Evolutionary conservation across 2,329 filamentous ascomycete species (phyloP).

Genomic region (Fusarium sp.): DNA sequence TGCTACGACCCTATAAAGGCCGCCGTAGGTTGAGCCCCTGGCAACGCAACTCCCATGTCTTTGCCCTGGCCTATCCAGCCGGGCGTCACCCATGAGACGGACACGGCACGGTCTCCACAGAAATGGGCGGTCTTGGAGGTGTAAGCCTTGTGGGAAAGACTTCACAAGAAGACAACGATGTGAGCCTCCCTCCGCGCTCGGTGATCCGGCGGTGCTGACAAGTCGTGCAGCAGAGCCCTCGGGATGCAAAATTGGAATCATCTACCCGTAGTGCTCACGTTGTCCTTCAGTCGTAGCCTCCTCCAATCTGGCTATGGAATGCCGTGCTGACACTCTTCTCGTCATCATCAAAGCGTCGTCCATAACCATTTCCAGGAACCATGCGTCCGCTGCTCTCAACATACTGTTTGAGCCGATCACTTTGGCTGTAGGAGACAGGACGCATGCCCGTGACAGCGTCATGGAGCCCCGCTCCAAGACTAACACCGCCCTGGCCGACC

Average conservation of each 20-base stretch:
- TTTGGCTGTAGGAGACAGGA: constrained; percentile 68
- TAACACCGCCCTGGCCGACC: constrained; percentile 86
- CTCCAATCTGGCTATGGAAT: constrained; percentile 93
- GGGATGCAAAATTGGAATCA: constrained; percentile 48
- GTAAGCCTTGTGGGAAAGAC: constrained; percentile 40
- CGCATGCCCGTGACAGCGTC: constrained; percentile 75
- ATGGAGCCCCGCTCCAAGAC: constrained; percentile 83
- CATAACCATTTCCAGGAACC: constrained; percentile 74
- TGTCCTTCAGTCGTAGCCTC: constrained; percentile 64
- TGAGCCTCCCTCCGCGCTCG: constrained; percentile 34
- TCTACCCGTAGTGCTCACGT: constrained; percentile 44
- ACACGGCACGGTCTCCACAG: constrained; percentile 40
- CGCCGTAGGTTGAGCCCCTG: constrained; percentile 35
- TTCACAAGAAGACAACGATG: constrained; percentile 37
- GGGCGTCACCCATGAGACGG: constrained; percentile 37
- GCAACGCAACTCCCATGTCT: constrained; percentile 38
- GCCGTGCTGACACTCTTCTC: constrained; percentile 96
- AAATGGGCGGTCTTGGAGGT: constrained; percentile 32
- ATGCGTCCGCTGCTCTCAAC: constrained; percentile 85
- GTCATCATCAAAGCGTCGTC: constrained; percentile 85
- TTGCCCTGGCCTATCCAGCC: constrained; percentile 35
- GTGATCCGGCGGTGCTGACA: constrained; percentile 36
- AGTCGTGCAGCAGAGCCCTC: constrained; percentile 42
- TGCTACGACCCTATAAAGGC: constrained; percentile 35
- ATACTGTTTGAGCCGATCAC: constrained; percentile 91